Percentiles rank a stretch among this genome's conserved stretches.
These are phyloP conservation scores for Niveomyces coronatus DNA, from an alignment of 2,329 filamentous ascomycete species.

Conservation along the genomic window DNA sequence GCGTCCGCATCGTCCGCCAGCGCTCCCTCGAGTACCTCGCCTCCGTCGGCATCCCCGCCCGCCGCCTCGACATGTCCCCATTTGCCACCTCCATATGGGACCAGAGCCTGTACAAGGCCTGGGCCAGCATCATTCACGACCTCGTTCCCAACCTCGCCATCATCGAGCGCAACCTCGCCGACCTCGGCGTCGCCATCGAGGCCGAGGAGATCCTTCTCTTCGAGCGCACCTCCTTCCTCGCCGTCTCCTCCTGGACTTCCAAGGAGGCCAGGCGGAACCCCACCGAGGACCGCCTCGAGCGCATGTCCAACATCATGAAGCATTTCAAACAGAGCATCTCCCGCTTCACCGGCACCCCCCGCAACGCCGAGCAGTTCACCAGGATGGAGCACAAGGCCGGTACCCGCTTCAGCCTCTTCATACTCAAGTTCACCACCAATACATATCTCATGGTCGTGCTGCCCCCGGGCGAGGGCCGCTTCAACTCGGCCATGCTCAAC, in stretches of 20 bases:
- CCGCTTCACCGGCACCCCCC: slow-evolving; percentile 69
- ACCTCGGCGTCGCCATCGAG: slow-evolving; percentile 75
- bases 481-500: slow-evolving; percentile 85
- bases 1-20: slow-evolving; percentile 63
- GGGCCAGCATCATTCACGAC: slow-evolving; percentile 96
- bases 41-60: slow-evolving; percentile 22
- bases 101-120: slow-evolving; percentile 94
- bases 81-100: slow-evolving; percentile 98
- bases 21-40: slow-evolving; percentile 52
- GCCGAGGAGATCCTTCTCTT: slow-evolving; percentile 92
- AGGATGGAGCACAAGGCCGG: slow-evolving; percentile 72
- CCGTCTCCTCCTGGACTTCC: slow-evolving; percentile 85
- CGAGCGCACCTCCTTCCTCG: slow-evolving; percentile 90
- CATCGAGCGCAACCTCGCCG: slow-evolving; percentile 77
- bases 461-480: slow-evolving; percentile 81
- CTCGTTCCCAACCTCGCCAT: slow-evolving; percentile 86
- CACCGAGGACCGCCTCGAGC: slow-evolving; percentile 85
- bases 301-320: slow-evolving; percentile 93
- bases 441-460: slow-evolving; percentile 91
- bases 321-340: slow-evolving; percentile 84
- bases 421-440: slow-evolving; percentile 92
- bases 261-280: slow-evolving; percentile 69
- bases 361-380: slow-evolving; percentile 70
- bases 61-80: slow-evolving; percentile 59
- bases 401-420: slow-evolving; percentile 79